Base-by-base conservation (phyloP, 2,329 filamentous ascomycete genomes). In the Fusarium siculi region DNA sequence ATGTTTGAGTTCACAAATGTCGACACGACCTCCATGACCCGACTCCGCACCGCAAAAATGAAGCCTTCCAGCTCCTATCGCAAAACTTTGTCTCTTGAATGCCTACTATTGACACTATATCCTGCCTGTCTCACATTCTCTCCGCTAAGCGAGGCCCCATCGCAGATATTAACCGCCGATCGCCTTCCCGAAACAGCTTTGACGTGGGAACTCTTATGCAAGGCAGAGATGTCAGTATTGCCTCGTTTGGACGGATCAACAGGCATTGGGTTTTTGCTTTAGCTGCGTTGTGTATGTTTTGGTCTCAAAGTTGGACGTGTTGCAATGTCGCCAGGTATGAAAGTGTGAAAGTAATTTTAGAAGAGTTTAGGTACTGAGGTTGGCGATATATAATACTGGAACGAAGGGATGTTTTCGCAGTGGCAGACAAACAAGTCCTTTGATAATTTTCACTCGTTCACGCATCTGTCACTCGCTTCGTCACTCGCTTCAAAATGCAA, bases 361-460 rank as follows among this genome's bases (percentile, higher is more conserved):
- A 19, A 19, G 0, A 7, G 0, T 10, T 19, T 15, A 1, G 7
- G 11, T 21, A 8, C 4, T 25, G 7, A 37, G 8, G 36, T 9
- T 0, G 9, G 16, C 1, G 28, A 55, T 55, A 55, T 55, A 55
- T 55, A 55, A 55, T 55, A 19, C 28, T 55, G 15, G 12, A 3
- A 0, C 2, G 12, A 32, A 55, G n/a, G 21, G 28, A 28, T 43
- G 2, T 25, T 55, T 23, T 21, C 1, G 2, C 3, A 1, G 2
- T 1, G 7, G 16, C 16, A 30, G 25, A 34, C 12, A 34, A 7
- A 23, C 28, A 55, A 32, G n/a, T 55, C 21, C 40, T 1, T 16
- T 16, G 2, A 1, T 9, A 44, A 21, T 3, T 55, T 44, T 43
- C 53, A 16, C 37, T 55, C 53, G 37, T 44, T 55, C 28, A 55